Conservation (phyloP, 371 early-diverging fungal species). For the Rhizopus stolonifer region DNA sequence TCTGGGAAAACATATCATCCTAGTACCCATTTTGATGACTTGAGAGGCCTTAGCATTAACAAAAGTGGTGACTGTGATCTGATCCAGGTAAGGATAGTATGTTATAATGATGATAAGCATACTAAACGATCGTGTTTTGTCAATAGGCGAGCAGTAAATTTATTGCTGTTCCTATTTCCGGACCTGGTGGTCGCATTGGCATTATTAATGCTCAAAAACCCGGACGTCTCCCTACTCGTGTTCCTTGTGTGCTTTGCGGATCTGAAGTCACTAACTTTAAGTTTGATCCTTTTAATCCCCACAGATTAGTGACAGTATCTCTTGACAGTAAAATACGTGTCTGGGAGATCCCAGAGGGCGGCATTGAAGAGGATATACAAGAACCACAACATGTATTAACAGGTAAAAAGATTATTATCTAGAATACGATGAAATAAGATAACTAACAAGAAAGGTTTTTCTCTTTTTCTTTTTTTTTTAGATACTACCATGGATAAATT, state of each 20-base stretch:
- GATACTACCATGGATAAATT: conserved; percentile 58
- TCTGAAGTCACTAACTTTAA: conserved; percentile 60
- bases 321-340: conserved; percentile 73
- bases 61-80: conserved; percentile 68
- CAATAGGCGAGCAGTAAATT: conserved; percentile 54
- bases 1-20: conserved; percentile 63
- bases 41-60: conserved; percentile 61
- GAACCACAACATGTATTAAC: conserved; percentile 22
- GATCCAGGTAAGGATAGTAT: conserved; percentile 45
- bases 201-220: conserved; percentile 63
- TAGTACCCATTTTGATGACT: conserved; percentile 63
- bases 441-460: too few relatives aligned
- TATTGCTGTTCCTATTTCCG: conserved; percentile 71
- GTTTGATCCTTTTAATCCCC: conserved; percentile 71
- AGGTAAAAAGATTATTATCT: too few relatives aligned
- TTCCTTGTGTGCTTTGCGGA: conserved; percentile 61
- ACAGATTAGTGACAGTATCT: conserved; percentile 60
- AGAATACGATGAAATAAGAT: too few relatives aligned
- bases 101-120: too few relatives aligned
- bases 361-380: conserved; percentile 43
- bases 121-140: neutral
- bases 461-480: neutral
- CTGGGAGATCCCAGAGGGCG: conserved; percentile 70
- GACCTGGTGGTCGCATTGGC: conserved; percentile 81
- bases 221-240: conserved; percentile 66